A percentile compares a stretch with the other conserved stretches of the same genome.
Evolutionary conservation across 208 protist genomes (phyloP).

Genomic region (Endotrypanum monterogeii): DNA sequence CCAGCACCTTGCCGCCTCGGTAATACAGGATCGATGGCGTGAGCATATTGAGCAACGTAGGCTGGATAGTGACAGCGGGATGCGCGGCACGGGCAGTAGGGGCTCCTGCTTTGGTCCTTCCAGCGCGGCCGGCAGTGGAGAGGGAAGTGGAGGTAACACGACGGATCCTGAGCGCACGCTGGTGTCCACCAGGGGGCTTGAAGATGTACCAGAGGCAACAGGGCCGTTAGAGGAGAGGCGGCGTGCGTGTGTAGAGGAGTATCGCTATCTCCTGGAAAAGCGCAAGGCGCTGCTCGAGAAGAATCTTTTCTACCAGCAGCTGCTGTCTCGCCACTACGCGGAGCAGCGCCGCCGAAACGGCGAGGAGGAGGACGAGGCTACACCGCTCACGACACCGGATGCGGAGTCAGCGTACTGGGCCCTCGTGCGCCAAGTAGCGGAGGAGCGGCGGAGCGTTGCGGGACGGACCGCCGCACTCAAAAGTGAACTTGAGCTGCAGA

Average conservation of each 20-base stretch:
- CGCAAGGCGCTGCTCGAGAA: conserved; percentile 56
- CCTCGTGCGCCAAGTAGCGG: conserved; percentile 61
- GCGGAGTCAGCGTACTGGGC: conserved; percentile 81
- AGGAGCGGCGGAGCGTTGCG: conserved; percentile 51
- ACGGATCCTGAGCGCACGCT: conserved; percentile 8
- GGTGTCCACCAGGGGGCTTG: conserved; percentile 16
- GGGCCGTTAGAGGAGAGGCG: conserved; percentile 41
- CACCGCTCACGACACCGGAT: conserved; percentile 54
- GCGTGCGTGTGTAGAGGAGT: conserved; percentile 53
- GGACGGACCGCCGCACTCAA: conserved; percentile 43
- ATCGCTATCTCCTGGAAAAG: conserved; percentile 58
- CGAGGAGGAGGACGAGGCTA: conserved; percentile 59
- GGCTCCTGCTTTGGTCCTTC: not conserved
- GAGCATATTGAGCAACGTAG: conserved; percentile 36
- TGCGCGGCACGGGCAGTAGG: conserved; percentile 12
- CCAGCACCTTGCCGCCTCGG: conserved; percentile 50
- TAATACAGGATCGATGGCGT: conserved; percentile 81
- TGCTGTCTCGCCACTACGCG: conserved; percentile 72
- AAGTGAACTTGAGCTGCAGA: conserved; percentile 48
- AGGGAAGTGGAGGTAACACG: not conserved
- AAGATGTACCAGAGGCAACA: conserved; percentile 8
- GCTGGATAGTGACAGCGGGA: conserved; percentile 25
- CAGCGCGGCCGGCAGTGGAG: conserved; percentile 9
- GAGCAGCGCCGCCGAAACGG: conserved; percentile 80
- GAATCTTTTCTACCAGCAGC: conserved; percentile 70